Base-by-base conservation (phyloP, 148 eudicot genomes). In the Fagopyrum esculentum region DNA sequence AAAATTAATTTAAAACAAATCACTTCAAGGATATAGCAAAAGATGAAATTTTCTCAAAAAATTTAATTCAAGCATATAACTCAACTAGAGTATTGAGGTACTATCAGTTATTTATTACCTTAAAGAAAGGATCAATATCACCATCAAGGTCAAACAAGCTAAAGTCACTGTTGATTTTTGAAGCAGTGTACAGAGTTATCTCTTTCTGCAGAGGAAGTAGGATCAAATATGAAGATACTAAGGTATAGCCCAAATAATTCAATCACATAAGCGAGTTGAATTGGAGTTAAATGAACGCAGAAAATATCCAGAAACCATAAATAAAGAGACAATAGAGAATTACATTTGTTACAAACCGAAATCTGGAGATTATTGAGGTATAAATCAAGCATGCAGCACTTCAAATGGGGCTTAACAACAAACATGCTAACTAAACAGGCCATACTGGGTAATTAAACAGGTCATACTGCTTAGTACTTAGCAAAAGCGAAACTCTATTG, bases 131-230 rank as follows among this genome's bases (percentile, higher is more conserved):
- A 84, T 92, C 88, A 72, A 95, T 86, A 78, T 95, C 97, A 35
- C 86, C 94, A 84, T 95, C 99, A 78, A 92, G 90, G 83, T 95
- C 92, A 77, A 95, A 95, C 97, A 90, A 89, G 81, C 84, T 83
- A 81, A 95, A 95, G 69, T 92, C 99, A 61, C 88, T 87, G 81
- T 77, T 89, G 80, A 90, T 66, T 86, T 83, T 95, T 73, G 99
- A 89, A 79, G 99, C 97, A 73, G 99, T 92, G 80, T 95, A 95
- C 40, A 95, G 80, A 77, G 94, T 96, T 75, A 95, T 80, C 85
- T 95, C 99, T 88, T 95, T 95, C 99, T 95, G 97, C 88, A 86
- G 50, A 69, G 76, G 61, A 66, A 30, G 59, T 55, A 61, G 59
- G 74, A 35, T 45, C 35, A 44, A 75, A 16, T 4, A 54, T 2